Conservation (phyloP, 78 protist species). For the Guillardia theta region DNA sequence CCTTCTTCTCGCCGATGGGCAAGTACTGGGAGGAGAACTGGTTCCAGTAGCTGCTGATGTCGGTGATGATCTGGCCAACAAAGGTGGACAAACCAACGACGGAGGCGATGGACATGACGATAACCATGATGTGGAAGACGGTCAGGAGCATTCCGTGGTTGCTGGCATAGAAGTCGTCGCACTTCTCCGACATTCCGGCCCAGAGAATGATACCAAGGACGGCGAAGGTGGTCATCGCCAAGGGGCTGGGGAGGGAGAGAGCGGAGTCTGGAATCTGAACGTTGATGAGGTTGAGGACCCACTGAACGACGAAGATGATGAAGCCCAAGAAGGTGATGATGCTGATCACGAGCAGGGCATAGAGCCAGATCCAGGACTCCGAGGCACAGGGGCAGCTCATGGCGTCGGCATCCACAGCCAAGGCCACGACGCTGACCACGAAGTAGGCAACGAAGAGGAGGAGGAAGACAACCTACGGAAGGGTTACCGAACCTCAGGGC, state of each 20-base stretch:
- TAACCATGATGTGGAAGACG: neutral
- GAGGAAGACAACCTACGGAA: neutral
- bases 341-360: neutral
- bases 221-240: neutral
- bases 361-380: slow-evolving; percentile 11
- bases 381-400: neutral
- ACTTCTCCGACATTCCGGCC: neutral
- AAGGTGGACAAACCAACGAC: neutral
- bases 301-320: neutral
- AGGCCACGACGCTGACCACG: neutral
- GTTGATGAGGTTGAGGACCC: neutral
- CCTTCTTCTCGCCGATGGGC: too few relatives aligned
- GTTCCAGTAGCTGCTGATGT: too few relatives aligned
- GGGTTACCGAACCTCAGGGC: too few relatives aligned
- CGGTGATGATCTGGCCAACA: too few relatives aligned
- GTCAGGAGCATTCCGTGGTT: neutral
- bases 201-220: slow-evolving; percentile 18
- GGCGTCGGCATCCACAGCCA: neutral
- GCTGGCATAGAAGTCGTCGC: neutral
- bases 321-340: neutral
- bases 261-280: neutral
- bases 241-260: neutral
- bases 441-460: neutral
- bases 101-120: neutral
- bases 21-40: too few relatives aligned